Base-by-base conservation (phyloP, 129 eudicot species). In the Solidago caesia region DNA sequence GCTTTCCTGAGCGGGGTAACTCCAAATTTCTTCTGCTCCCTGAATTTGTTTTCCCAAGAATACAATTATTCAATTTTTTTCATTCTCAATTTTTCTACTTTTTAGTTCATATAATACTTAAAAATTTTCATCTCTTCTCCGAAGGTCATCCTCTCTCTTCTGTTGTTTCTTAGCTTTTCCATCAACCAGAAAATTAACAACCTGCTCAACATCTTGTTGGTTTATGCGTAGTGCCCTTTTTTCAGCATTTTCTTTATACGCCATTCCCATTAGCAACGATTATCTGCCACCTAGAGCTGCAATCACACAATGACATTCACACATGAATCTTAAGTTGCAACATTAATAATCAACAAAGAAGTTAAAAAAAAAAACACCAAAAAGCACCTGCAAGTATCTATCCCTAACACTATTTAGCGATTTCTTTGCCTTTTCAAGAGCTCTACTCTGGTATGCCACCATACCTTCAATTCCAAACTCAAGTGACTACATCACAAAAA, bases 201-300 rank as follows among this genome's bases (percentile, higher is more conserved):
- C 98, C 63, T 88, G 82, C 48, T 76, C 89, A 64, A 88, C 82
- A 68, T 87, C 81, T 78, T 88, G 94, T 66, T 78, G 82, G 82
- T 76, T 90, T 92, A 93, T 84, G 59, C 95, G 88, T 26, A 93
- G 83, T 69, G 98, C 97, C 75, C 92, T 84, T 83, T 86, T 93
- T 53, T 96, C 86, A 80, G 85, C 84, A 15, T 72, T 79, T 70
- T 88, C 89, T 64, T 78, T 78, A 56, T 93, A 93, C n/a, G 97
- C 98, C 96, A 93, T 90, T 78, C 92, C 85, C 88, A 90, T 73
- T 65, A 93, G 80, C 51, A 88, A 78, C 4, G 96, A 86, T 93
- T 97, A 82, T 93, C 98, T 27, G 91, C 87, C 45, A 93, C 91
- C 72, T 90, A 89, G 75, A 93, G 98, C 98, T 93, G 91, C 66